Evolutionary conservation across 352 stramenopile genomes (phyloP), one percentile per base, ranked within the genome.

Genomic region (Phytopythium litorale): DNA sequence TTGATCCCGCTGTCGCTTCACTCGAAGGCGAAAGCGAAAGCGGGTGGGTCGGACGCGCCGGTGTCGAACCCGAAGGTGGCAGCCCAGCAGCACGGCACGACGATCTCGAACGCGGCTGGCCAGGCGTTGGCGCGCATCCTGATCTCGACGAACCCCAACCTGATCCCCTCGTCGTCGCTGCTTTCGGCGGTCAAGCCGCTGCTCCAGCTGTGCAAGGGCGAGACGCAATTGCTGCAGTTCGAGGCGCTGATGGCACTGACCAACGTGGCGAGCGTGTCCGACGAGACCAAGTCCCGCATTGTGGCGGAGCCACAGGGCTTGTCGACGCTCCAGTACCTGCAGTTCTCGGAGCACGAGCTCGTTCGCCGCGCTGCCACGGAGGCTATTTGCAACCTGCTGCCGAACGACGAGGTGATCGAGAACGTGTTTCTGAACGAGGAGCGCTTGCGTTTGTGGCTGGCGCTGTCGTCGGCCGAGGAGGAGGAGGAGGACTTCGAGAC

Each of bases 331-430:
- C 82, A 92, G 62, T 95, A 94, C 56, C 62, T 95, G 35, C 97
- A 98, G 87, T 99, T 99, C 75, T 98, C 90, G 4, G 96, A 99
- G 60, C 95, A 99, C 60, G 87, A 98, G 43, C 86, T 99, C 61
- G 96, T 99, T 58, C 90, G 97, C 60, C 87, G 94, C 57, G 97
- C 97, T 12, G 94, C 96, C 11, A 99, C 97, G 5, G 97, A 99
- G 74, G 84, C 94, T 5, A 78, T 99, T 38, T 97, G 88, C 69
- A 99, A 99, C 68, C 73, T 99, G 60, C 71, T 99, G 30, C 91
- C 91, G 13, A 91, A 98, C 70, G 79, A 96, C 33, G 78, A 93
- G 28, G 91, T 99, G 50, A 90, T 99, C 30, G 82, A 97, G 18
- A 90, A 94, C 62, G 71, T 98, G n/a, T 95, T 99, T 38, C 66